Conservation (phyloP, 768 basidiomycete genomes). For the Lactarius sp. region DNA sequence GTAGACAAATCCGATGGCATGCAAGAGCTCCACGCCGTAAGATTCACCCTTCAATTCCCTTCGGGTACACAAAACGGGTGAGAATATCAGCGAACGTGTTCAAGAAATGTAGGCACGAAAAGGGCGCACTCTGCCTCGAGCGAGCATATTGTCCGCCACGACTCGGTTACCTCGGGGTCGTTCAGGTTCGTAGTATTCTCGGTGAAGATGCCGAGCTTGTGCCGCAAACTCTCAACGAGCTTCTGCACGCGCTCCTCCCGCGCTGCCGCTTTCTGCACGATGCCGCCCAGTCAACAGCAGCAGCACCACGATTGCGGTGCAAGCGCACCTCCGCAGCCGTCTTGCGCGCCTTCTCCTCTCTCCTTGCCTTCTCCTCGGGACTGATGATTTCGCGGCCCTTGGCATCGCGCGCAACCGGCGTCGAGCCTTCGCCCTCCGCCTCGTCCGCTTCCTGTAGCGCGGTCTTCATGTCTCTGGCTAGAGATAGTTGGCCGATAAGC, state of each 20-base stretch:
- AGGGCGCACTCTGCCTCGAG: slow-evolving; percentile 76
- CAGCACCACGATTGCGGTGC: slow-evolving; percentile 6
- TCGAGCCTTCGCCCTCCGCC: slow-evolving; percentile 39
- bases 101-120: neutral
- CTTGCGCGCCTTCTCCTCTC: slow-evolving; percentile 66
- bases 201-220: slow-evolving; percentile 83
- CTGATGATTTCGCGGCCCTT: slow-evolving; percentile 41
- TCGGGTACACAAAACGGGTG: neutral
- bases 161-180: slow-evolving; percentile 62
- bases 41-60: slow-evolving; percentile 83
- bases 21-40: slow-evolving; percentile 81
- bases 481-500: slow-evolving; percentile 83
- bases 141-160: slow-evolving; percentile 73
- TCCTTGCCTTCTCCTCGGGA: slow-evolving; percentile 40
- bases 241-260: slow-evolving; percentile 70
- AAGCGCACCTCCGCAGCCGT: slow-evolving; percentile 59
- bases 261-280: slow-evolving; percentile 67
- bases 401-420: slow-evolving; percentile 44
- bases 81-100: neutral
- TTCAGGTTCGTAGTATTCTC: slow-evolving; percentile 71
- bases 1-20: slow-evolving; percentile 86
- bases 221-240: slow-evolving; percentile 71
- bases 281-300: slow-evolving; percentile 17
- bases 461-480: slow-evolving; percentile 89
- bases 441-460: slow-evolving; percentile 86